Base-by-base conservation (phyloP, 2,329 filamentous ascomycete genomes). In the Trichoderma sp. region DNA sequence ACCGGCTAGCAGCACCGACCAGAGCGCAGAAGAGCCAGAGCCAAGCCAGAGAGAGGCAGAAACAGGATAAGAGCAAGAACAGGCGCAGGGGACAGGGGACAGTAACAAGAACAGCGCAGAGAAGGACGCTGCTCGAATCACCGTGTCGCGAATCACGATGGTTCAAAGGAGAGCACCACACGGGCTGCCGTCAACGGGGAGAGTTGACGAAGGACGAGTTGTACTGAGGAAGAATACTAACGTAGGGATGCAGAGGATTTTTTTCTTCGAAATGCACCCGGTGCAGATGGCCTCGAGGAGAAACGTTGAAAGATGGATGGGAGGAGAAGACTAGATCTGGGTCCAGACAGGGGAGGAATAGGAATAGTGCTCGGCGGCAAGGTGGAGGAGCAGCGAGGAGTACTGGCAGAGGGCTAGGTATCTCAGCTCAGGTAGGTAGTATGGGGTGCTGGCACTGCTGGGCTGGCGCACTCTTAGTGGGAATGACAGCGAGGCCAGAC, bases 261-360 rank as follows among this genome's bases (percentile, higher is more conserved):
- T 16, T 29, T 43, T 43, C 8, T 66, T 47, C 29, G 31, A 52
- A 55, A 21, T n/a, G 53, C 63, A 66, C 63, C 63, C 63, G 21
- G 63, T 57, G 63, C 63, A 66, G 52, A 35, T 57, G 63, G 63
- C 31, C 27, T 33, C 52, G 62, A 65, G 62, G 52, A 31, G 62
- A 65, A 40, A 66, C 53, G 53, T 56, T 13, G 53, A 56, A 29
- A 64, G 61, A 56, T 64, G 61, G 61, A 53, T 40, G 61, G 33
- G 53, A 56, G 61, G 29, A 31, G 53, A 49, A 31, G 52, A 55
- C 47, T 35, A 64, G 61, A 64, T 64, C 61, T 64, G 33, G 49
- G 61, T 10, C 53, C 33, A 29, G 61, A 64, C 61, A 64, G 61
- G 61, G 61, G 61, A 56, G 57, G 57, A 37, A 35, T 27, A 37